These are phyloP conservation scores for Arthroderma sp. DNA, from an alignment of 2,329 filamentous ascomycete species.

Conservation along the genomic window DNA sequence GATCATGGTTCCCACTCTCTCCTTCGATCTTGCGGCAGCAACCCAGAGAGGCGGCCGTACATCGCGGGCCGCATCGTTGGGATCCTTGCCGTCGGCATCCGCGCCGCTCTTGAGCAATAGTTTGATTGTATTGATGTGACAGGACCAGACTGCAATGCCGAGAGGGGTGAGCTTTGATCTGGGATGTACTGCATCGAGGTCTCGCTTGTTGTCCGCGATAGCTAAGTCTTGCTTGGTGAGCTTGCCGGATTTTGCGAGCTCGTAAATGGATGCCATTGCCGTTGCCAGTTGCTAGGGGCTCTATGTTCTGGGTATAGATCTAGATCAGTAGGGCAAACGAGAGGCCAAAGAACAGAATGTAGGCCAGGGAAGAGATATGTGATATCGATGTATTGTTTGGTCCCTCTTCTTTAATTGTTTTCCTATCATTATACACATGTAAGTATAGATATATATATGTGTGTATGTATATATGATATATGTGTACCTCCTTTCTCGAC, in stretches of 20 bases:
- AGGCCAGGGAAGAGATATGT: too few species aligned
- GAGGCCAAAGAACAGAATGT: too few species aligned
- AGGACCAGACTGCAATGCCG: not conserved
- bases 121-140: not conserved
- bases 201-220: not conserved
- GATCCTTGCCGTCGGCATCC: not conserved
- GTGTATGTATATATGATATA: not conserved
- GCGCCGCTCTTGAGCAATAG: not conserved
- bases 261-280: not conserved
- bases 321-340: not conserved
- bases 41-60: slow-evolving; percentile 1
- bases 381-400: too few species aligned
- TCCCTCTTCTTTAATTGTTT: too few species aligned
- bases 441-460: too few species aligned
- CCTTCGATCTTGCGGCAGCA: not conserved
- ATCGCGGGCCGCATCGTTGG: not conserved
- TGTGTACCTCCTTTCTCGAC: too few species aligned
- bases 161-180: not conserved
- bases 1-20: not conserved
- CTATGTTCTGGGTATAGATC: not conserved
- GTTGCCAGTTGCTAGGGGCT: not conserved
- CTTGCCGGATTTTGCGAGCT: not conserved
- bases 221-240: not conserved
- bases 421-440: too few species aligned
- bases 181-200: not conserved